Conservation (phyloP, 179 eudicot species). For the Beta corolliflora region DNA sequence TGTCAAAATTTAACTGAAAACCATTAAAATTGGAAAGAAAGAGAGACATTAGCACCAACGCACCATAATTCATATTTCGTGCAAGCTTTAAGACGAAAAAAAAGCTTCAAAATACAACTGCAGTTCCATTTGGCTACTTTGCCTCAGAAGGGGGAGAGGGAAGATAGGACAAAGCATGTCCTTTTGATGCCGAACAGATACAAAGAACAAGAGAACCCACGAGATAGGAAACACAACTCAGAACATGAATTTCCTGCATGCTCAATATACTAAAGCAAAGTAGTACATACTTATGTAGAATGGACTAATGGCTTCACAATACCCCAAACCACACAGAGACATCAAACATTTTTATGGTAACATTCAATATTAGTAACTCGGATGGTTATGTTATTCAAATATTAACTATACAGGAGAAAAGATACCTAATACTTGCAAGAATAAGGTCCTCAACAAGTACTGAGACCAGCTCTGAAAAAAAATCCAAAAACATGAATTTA, state of each 20-base stretch:
- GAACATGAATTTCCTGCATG: neutral
- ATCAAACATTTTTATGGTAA: neutral
- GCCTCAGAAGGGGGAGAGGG: neutral
- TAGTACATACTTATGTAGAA: neutral
- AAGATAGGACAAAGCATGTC: neutral
- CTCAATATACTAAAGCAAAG: neutral
- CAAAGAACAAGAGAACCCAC: neutral
- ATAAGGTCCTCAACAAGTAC: conserved; percentile 2
- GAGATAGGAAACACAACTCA: neutral
- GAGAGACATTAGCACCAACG: neutral
- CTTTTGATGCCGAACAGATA: neutral
- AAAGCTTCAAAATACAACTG: neutral
- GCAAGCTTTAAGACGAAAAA: neutral
- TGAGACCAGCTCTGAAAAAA: neutral
- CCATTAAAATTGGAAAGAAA: neutral
- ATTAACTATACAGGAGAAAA: neutral
- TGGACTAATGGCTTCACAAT: conserved; percentile 8
- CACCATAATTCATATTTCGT: neutral
- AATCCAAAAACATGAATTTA: neutral
- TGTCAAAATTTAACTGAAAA: conserved; percentile 2
- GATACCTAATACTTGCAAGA: neutral
- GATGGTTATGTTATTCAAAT: neutral
- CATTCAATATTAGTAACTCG: neutral
- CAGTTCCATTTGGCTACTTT: neutral
- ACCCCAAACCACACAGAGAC: neutral